Evolutionary conservation across 2,329 filamentous ascomycete species (phyloP).

Genomic region (Colletotrichum lentis): DNA sequence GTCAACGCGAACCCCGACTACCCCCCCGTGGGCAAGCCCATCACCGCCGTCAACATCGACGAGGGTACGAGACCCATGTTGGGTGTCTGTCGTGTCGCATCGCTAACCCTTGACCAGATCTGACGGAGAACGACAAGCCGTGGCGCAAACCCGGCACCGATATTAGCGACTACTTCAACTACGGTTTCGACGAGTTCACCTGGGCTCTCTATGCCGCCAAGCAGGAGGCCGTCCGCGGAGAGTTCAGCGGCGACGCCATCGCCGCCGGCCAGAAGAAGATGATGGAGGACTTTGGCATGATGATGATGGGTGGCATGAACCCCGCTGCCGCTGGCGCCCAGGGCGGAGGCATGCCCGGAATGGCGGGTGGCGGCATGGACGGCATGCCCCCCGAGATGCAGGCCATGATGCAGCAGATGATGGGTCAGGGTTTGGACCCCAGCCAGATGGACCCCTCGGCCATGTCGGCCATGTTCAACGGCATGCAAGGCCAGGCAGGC

Average conservation of each 20-base stretch:
- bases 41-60: constrained; percentile 79
- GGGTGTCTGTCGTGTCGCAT: neutral
- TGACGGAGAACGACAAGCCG: constrained; percentile 85
- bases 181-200: constrained; percentile 97
- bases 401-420: constrained; percentile 75
- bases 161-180: constrained; percentile 97
- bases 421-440: constrained; percentile 70
- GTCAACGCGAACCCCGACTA: constrained; percentile 84
- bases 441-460: constrained; percentile 70
- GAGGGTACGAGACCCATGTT: constrained; percentile 54
- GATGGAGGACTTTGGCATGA: constrained; percentile 72
- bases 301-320: constrained; percentile 70
- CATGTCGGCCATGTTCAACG: constrained; percentile 67
- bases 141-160: constrained; percentile 96
- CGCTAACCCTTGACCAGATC: constrained; percentile 53
- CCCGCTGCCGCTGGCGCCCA: constrained; percentile 47
- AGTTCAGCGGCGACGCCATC: constrained; percentile 74
- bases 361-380: constrained; percentile 62
- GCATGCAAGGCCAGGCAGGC: constrained; percentile 60
- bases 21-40: constrained; percentile 80
- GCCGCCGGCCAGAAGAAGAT: constrained; percentile 78
- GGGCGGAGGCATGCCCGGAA: constrained; percentile 54
- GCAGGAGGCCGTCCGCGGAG: constrained; percentile 79
- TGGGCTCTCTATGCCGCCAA: constrained; percentile 95
- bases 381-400: constrained; percentile 73